Evolutionary conservation across 164 flowering plant genomes (phyloP).

Genomic region (Magnolia kwangsiensis): DNA sequence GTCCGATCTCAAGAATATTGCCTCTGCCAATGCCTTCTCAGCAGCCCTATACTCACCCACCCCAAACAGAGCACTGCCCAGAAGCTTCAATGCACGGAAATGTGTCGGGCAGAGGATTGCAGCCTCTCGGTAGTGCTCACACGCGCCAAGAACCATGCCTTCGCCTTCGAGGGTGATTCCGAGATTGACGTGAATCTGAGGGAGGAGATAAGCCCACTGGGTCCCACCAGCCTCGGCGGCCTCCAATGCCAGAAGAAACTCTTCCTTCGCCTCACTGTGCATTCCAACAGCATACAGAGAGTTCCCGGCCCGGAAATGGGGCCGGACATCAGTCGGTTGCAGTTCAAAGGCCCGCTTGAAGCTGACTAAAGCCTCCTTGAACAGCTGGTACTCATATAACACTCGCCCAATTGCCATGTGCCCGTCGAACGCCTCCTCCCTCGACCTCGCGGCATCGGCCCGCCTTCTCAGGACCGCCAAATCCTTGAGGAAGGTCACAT

Average conservation of each 20-base stretch:
- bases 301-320: slow-evolving; percentile 90
- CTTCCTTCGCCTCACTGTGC: slow-evolving; percentile 68
- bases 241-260: slow-evolving; percentile 72
- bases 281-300: slow-evolving; percentile 65
- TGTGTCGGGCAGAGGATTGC: slow-evolving; percentile 94
- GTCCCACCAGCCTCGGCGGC: slow-evolving; percentile 91
- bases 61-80: slow-evolving; percentile 97
- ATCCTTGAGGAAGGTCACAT: slow-evolving; percentile 65
- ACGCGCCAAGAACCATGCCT: slow-evolving; percentile 92
- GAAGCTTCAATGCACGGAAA: slow-evolving; percentile 89
- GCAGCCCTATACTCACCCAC: slow-evolving; percentile 99
- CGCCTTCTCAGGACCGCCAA: slow-evolving; percentile 67
- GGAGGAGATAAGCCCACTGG: slow-evolving; percentile 85
- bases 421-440: slow-evolving; percentile 92
- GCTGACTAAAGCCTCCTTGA: slow-evolving; percentile 75
- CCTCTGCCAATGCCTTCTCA: slow-evolving; percentile 96
- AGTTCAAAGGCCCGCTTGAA: slow-evolving; percentile 91
- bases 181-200: slow-evolving; percentile 94
- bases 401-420: slow-evolving; percentile 97
- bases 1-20: slow-evolving; percentile 81
- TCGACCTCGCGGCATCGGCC: slow-evolving; percentile 77
- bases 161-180: slow-evolving; percentile 94
- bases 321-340: slow-evolving; percentile 84
- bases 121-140: slow-evolving; percentile 98
- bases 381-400: slow-evolving; percentile 79